A percentile compares a stretch with the other conserved stretches of the same genome.
phyloP scores from a whole-genome alignment of 345 rosid species.

The Moricandia moricandioides region DNA sequence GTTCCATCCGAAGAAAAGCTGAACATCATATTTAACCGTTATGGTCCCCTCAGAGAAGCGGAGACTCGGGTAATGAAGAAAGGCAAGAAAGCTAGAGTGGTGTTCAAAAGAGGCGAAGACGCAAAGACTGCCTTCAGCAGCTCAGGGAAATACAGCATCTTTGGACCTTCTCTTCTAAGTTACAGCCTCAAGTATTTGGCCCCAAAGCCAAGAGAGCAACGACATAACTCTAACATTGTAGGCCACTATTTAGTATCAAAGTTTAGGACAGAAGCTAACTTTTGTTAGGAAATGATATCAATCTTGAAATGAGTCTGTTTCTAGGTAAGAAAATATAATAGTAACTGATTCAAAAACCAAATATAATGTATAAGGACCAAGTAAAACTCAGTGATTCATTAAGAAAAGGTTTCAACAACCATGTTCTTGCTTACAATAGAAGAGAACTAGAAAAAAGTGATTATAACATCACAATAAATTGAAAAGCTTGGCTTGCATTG shows the following conservation, averaged over 20 bases:
- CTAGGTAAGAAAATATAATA: not conserved
- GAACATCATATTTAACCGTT: constrained; percentile 54
- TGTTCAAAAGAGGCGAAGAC: constrained; percentile 49
- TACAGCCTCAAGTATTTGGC: constrained; percentile 46
- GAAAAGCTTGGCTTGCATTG: not conserved
- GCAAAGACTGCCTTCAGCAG: constrained; percentile 67
- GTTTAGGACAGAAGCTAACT: not conserved
- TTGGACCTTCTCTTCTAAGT: constrained; percentile 63
- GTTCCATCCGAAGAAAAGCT: constrained; percentile 47
- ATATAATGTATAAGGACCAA: not conserved
- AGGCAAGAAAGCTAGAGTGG: constrained; percentile 53
- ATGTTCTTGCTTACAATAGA: not conserved
- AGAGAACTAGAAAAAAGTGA: constrained; percentile 7
- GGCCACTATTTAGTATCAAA: not conserved
- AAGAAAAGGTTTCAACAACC: not conserved
- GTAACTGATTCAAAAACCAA: not conserved
- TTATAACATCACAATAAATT: constrained; percentile 6
- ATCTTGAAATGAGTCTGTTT: not conserved
- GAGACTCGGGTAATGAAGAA: constrained; percentile 51
- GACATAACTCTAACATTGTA: not conserved
- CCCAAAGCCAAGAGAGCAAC: not conserved
- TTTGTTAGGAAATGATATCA: not conserved
- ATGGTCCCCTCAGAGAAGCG: constrained; percentile 45
- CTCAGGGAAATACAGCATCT: constrained; percentile 55
- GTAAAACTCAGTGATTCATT: not conserved